These are phyloP conservation scores for Pleurotus sapidus DNA, from an alignment of 768 basidiomycete species.

Conservation along the genomic window DNA sequence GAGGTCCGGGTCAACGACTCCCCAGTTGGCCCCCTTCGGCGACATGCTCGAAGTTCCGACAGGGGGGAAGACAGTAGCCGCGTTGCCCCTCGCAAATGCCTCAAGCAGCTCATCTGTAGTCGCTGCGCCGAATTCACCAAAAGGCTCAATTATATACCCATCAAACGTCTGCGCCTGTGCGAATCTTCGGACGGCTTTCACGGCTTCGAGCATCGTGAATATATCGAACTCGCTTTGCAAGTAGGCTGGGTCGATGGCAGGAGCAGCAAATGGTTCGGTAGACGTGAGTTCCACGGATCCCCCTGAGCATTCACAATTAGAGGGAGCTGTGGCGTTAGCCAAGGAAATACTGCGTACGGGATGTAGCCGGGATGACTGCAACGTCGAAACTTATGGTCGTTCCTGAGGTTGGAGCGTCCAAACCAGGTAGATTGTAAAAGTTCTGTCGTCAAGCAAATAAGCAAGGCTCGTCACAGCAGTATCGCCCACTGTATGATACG, in stretches of 20 bases:
- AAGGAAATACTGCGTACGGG: background rate
- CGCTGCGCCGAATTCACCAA: constrained; percentile 17
- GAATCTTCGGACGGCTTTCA: constrained; percentile 21
- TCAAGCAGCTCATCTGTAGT: constrained; percentile 23
- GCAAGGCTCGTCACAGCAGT: background rate
- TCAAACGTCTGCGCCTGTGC: constrained; percentile 22
- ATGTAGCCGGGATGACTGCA: background rate
- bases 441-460: background rate
- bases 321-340: background rate
- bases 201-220: constrained; percentile 21
- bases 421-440: background rate
- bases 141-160: constrained; percentile 20
- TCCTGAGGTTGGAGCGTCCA: background rate
- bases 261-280: constrained; percentile 19
- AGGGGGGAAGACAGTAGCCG: constrained; percentile 20
- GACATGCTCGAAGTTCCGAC: constrained; percentile 28
- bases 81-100: constrained; percentile 17
- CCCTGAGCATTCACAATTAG: constrained; percentile 10
- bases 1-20: constrained; percentile 32
- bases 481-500: background rate
- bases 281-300: constrained; percentile 24
- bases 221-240: constrained; percentile 19
- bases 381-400: background rate
- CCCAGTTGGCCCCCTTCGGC: constrained; percentile 18
- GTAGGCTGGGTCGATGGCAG: constrained; percentile 23